Conservation (phyloP, 768 basidiomycete genomes). For the Podaxis mareebaensis region DNA sequence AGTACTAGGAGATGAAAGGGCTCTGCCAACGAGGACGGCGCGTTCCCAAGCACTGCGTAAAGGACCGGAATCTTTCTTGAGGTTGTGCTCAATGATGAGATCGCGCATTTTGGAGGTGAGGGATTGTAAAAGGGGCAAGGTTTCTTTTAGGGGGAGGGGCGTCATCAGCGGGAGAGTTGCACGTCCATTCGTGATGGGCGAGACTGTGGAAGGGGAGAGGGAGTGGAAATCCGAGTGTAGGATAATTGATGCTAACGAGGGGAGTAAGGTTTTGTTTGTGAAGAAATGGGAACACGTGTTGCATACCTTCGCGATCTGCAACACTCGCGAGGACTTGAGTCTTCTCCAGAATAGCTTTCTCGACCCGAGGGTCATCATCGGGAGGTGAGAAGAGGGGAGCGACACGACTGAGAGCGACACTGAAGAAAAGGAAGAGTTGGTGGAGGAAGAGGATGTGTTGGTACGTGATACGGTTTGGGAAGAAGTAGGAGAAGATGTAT, state of each 20-base stretch:
- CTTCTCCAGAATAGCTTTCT: slow-evolving; percentile 44
- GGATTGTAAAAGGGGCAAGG: slow-evolving; percentile 37
- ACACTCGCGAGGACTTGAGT: slow-evolving; percentile 41
- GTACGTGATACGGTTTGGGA: slow-evolving; percentile 68
- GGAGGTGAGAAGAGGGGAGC: slow-evolving; percentile 64
- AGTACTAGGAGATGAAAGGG: slow-evolving; percentile 7
- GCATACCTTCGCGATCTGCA: slow-evolving; percentile 58
- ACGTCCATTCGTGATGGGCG: slow-evolving; percentile 23
- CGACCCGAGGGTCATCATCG: slow-evolving; percentile 32
- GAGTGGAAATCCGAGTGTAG: slow-evolving; percentile 57
- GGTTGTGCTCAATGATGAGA: slow-evolving; percentile 61
- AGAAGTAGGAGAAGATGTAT: slow-evolving; percentile 46
- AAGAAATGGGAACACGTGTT: neutral
- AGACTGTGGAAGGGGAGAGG: slow-evolving; percentile 37
- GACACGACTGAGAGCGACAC: slow-evolving; percentile 70
- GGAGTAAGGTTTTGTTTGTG: slow-evolving; percentile 1
- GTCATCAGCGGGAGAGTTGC: slow-evolving; percentile 39
- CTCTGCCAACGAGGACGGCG: slow-evolving; percentile 29
- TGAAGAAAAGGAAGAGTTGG: slow-evolving; percentile 73
- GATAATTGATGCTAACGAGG: slow-evolving; percentile 45
- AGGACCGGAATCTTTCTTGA: slow-evolving; percentile 61
- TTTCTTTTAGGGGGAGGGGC: slow-evolving; percentile 29
- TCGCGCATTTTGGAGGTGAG: slow-evolving; percentile 63
- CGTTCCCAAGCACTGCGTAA: slow-evolving; percentile 53
- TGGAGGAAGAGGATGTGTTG: slow-evolving; percentile 81